Conservation (phyloP, 2,329 filamentous ascomycete genomes). For the Fusarium acutatum region DNA sequence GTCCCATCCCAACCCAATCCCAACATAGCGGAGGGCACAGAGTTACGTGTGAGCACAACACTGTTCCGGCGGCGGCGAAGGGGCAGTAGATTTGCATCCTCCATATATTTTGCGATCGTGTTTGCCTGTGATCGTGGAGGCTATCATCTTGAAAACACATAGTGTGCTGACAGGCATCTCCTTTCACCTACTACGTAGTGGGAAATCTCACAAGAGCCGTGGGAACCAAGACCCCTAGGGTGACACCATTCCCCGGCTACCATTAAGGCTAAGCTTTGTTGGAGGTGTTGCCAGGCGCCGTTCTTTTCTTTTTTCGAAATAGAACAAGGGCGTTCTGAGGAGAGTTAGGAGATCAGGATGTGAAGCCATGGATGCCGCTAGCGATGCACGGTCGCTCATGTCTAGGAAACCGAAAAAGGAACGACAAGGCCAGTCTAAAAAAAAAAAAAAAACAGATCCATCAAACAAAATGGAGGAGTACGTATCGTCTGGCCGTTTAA, state of each 20-base stretch:
- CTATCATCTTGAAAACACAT: constrained; percentile 18
- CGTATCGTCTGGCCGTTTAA: constrained; percentile 14
- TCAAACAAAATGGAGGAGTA: background rate
- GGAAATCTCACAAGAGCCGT: background rate
- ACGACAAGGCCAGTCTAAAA: background rate
- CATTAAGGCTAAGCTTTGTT: constrained; percentile 37
- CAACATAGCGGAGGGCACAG: constrained; percentile 1
- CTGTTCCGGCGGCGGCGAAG: background rate
- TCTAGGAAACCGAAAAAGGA: constrained; percentile 15
- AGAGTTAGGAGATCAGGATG: constrained; percentile 27
- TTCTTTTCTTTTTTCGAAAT: constrained; percentile 30
- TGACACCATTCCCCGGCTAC: constrained; percentile 35
- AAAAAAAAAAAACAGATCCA: constrained; percentile 17
- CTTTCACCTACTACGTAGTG: background rate
- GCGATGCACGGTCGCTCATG: constrained; percentile 30
- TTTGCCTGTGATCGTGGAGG: constrained; percentile 4
- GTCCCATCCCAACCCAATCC: constrained; percentile 3
- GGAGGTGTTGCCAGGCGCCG: constrained; percentile 26
- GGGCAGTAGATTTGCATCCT: background rate
- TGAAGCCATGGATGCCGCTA: constrained; percentile 24
- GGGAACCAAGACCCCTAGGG: background rate
- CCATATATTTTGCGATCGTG: background rate
- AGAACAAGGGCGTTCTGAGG: constrained; percentile 16
- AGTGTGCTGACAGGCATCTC: constrained; percentile 20
- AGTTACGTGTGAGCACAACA: background rate